Conservation (phyloP, 2,329 filamentous ascomycete species). For the Pleochaeta shiraiana region DNA sequence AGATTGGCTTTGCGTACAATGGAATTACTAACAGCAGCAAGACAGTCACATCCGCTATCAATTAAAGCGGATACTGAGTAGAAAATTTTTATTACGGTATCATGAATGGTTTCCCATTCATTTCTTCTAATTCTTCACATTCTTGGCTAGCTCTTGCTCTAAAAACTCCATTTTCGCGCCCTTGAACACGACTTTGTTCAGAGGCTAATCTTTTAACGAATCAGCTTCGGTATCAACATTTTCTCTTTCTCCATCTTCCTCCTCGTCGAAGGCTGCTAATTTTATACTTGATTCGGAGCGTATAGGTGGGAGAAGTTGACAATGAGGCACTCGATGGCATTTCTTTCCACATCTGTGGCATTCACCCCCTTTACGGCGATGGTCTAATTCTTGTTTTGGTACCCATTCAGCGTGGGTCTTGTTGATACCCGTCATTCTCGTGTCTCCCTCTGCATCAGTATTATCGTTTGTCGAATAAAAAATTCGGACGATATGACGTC, state of each 20-base stretch:
- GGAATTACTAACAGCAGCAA: background rate
- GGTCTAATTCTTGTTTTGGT: background rate
- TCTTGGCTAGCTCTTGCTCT: background rate
- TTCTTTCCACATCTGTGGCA: background rate
- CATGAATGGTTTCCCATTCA: slow-evolving; percentile 2
- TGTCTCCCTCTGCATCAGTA: background rate
- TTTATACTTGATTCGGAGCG: too few relatives aligned
- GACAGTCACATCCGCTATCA: background rate
- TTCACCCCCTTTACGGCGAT: background rate
- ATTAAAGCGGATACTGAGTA: background rate
- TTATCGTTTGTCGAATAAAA: background rate
- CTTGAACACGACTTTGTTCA: background rate
- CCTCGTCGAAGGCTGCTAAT: too few relatives aligned
- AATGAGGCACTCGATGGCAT: background rate
- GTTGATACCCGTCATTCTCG: background rate
- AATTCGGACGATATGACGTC: background rate
- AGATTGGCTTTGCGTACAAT: slow-evolving; percentile 1
- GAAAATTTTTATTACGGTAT: background rate
- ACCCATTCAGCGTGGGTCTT: background rate
- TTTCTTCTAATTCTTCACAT: background rate
- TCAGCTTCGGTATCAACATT: too few relatives aligned
- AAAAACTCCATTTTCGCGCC: background rate
- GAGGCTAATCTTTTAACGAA: too few relatives aligned
- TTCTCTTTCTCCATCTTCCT: too few relatives aligned
- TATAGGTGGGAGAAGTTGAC: background rate